Percentiles rank a stretch among this genome's conserved stretches.
These are phyloP conservation scores for Colletotrichum coccodes DNA, from an alignment of 2,329 filamentous ascomycete genomes.

Conservation along the genomic window DNA sequence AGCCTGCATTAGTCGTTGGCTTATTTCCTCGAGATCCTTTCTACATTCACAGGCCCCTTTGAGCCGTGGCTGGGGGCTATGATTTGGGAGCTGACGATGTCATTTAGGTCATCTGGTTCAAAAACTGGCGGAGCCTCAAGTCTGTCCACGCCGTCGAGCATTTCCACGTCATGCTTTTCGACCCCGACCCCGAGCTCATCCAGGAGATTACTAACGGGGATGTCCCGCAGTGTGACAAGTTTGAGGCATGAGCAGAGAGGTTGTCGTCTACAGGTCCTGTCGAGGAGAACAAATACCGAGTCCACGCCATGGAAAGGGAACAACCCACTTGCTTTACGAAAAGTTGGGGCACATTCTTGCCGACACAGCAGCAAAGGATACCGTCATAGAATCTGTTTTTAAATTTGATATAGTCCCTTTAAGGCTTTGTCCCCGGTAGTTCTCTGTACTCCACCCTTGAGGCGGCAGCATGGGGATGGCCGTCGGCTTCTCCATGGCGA, in stretches of 20 bases:
- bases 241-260: constrained; percentile 18
- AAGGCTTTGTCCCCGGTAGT: background rate
- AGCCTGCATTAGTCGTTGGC: background rate
- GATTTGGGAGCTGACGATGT: background rate
- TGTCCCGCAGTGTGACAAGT: constrained; percentile 68
- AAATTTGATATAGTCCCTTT: background rate
- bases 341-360: too few species aligned
- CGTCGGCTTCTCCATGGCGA: constrained; percentile 77
- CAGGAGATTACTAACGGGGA: constrained; percentile 78
- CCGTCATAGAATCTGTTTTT: background rate
- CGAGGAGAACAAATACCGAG: background rate
- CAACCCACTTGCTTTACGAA: background rate
- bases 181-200: constrained; percentile 77
- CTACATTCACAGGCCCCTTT: background rate
- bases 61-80: too few species aligned
- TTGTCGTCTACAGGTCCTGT: too few species aligned
- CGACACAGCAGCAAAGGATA: background rate
- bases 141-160: constrained; percentile 90
- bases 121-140: constrained; percentile 89
- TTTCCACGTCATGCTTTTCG: constrained; percentile 91
- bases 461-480: constrained; percentile 79
- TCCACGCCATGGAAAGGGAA: too few species aligned
- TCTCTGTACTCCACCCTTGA: constrained; percentile 68
- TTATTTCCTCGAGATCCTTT: background rate
- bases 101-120: constrained; percentile 74